phyloP scores from a whole-genome alignment of 257 asterid genomes.

The Solanum ahanhuiri region DNA sequence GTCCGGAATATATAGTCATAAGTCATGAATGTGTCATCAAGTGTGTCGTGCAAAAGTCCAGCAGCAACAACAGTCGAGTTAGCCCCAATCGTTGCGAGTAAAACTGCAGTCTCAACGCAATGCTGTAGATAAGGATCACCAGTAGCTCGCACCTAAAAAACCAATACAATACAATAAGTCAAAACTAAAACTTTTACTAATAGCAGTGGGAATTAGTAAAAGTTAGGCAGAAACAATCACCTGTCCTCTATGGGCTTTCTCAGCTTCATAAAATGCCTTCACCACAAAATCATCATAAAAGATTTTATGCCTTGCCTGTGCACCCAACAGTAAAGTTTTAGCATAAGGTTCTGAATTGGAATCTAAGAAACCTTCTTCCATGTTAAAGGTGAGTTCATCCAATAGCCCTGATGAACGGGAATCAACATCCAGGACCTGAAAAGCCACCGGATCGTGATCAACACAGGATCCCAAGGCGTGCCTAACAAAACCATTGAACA shows the following conservation, averaged over 20 bases:
- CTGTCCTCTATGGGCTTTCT: constrained; percentile 79
- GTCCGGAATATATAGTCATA: constrained; percentile 42
- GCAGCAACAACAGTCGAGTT: constrained; percentile 89
- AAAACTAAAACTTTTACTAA: not conserved
- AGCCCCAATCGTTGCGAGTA: constrained; percentile 74
- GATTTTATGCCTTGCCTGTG: constrained; percentile 61
- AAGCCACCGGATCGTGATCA: constrained; percentile 41
- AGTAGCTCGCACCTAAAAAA: constrained; percentile 68
- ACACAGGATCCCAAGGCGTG: constrained; percentile 68
- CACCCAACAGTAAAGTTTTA: constrained; percentile 51
- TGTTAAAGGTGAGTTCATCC: constrained; percentile 75
- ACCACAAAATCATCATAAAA: constrained; percentile 66
- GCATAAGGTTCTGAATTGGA: constrained; percentile 45
- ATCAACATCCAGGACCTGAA: constrained; percentile 26
- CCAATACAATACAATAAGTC: not conserved
- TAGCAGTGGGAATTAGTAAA: not conserved
- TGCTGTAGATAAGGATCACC: constrained; percentile 96
- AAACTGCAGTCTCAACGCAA: constrained; percentile 81
- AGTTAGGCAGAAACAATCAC: constrained; percentile 15
- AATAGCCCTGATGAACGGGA: constrained; percentile 18
- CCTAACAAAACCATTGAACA: constrained; percentile 60
- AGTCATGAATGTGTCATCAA: constrained; percentile 70
- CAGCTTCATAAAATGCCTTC: constrained; percentile 78
- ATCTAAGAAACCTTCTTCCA: constrained; percentile 57
- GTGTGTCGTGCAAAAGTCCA: constrained; percentile 86